Base-by-base conservation (phyloP, 345 rosid genomes). In the Toxicodendron radicans region DNA sequence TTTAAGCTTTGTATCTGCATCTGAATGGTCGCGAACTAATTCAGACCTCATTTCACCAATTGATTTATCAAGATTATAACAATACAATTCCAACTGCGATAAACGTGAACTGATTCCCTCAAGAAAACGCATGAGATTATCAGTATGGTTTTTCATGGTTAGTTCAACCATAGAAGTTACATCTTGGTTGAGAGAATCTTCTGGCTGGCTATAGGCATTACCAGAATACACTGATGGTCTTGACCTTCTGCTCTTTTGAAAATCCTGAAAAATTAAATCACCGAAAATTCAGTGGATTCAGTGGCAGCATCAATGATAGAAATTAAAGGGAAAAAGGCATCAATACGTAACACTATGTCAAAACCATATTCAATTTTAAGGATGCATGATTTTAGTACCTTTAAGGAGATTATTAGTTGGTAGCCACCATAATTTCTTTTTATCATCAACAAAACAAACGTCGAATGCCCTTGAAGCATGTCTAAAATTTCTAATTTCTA, bases 91-190 rank as follows among this genome's bases (percentile, higher is more conserved):
- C 73, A 96, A 78, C 77, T 93, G 98, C 2, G 99, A 93, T 72
- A 96, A 83, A 41, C 99, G 91, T 1, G 98, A 96, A 83, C 98
- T 96, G 81, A 93, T 83, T 64, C 98, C 98, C 83, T 93, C 99
- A 10, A 96, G 98, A 83, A 92, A 93, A 41, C 97, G 97, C 93
- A 93, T 85, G 76, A 92, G 80, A 67, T 80, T 85, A 71, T 96
- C 99, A 0, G 88, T 73, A 66, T 93, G 88, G 64, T 86, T 90
- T 82, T 93, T 96, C 98, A 92, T 89, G 71, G 90, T 80, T 68
- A 76, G 87, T 68, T 96, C 99, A 27, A 96, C 88, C 41, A 85
- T 69, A 16, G 83, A 83, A 65, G 83, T 72, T 68, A 92, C 59
- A 59, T 96, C 99, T 45, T 78, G 89, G 79, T 73, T 72, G 72